These are phyloP conservation scores for Ophiosphaerella korrae DNA, from an alignment of 2,329 filamentous ascomycete species.

Conservation along the genomic window DNA sequence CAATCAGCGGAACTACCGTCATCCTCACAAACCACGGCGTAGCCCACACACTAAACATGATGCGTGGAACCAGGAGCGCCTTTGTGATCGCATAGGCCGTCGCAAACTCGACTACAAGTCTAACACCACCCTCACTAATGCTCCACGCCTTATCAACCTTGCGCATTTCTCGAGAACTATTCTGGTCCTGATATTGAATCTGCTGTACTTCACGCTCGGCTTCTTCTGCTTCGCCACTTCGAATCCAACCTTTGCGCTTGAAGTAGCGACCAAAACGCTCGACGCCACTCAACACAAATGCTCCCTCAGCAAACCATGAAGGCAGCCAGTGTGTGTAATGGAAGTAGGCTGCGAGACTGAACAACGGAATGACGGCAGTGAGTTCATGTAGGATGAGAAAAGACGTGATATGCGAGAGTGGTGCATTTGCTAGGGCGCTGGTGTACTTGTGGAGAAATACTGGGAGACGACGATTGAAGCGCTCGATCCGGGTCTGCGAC, in stretches of 20 bases:
- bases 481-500: constrained; percentile 39
- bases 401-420: constrained; percentile 79
- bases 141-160: constrained; percentile 46
- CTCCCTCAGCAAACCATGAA: constrained; percentile 57
- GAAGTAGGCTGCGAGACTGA: constrained; percentile 26
- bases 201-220: constrained; percentile 36
- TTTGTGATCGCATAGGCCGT: constrained; percentile 93
- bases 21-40: constrained; percentile 85
- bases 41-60: constrained; percentile 80
- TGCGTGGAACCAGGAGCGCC: constrained; percentile 75
- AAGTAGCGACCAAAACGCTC: constrained; percentile 79
- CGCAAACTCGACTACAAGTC: constrained; percentile 70
- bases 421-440: constrained; percentile 72
- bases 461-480: constrained; percentile 57
- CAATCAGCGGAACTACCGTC: constrained; percentile 34
- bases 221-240: constrained; percentile 55
- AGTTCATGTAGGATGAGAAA: constrained; percentile 92
- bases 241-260: constrained; percentile 79
- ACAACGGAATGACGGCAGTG: constrained; percentile 75
- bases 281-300: constrained; percentile 66
- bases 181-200: constrained; percentile 48
- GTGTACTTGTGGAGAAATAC: constrained; percentile 72
- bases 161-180: constrained; percentile 35
- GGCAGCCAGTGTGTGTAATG: constrained; percentile 78
- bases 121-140: constrained; percentile 54